Evolutionary conservation across 306 rosid species (phyloP).

Genomic region (Inga laurina): DNA sequence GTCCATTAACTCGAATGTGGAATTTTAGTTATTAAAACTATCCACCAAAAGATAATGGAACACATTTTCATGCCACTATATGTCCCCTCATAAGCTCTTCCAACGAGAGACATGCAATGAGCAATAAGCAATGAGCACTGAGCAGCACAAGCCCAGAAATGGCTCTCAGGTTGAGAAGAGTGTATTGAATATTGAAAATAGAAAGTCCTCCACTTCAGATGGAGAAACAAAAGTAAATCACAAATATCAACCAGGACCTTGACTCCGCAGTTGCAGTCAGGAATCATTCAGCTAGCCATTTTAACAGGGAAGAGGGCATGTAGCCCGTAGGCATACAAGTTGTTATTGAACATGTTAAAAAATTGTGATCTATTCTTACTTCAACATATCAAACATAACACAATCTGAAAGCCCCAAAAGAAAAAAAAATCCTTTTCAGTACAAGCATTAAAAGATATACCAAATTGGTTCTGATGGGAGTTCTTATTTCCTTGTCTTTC

Average conservation of each 20-base stretch:
- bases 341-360: neutral
- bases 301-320: slow-evolving; percentile 4
- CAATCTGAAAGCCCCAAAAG: neutral
- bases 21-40: slow-evolving; percentile 2
- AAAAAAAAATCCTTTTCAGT: neutral
- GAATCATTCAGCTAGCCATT: neutral
- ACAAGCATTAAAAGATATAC: neutral
- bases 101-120: neutral
- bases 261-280: neutral
- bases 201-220: neutral
- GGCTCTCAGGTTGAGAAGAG: neutral
- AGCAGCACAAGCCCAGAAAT: neutral
- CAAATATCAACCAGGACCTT: neutral
- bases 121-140: neutral
- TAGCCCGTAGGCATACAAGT: neutral
- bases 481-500: neutral
- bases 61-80: slow-evolving; percentile 25
- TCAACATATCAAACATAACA: neutral
- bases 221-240: neutral
- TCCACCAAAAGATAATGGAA: slow-evolving; percentile 39
- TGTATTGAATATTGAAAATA: neutral
- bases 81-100: neutral
- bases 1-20: slow-evolving; percentile 32
- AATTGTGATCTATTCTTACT: neutral
- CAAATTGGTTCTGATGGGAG: neutral